Evolutionary conservation across 768 basidiomycete species (phyloP).

Genomic region (Lentinula sp.): DNA sequence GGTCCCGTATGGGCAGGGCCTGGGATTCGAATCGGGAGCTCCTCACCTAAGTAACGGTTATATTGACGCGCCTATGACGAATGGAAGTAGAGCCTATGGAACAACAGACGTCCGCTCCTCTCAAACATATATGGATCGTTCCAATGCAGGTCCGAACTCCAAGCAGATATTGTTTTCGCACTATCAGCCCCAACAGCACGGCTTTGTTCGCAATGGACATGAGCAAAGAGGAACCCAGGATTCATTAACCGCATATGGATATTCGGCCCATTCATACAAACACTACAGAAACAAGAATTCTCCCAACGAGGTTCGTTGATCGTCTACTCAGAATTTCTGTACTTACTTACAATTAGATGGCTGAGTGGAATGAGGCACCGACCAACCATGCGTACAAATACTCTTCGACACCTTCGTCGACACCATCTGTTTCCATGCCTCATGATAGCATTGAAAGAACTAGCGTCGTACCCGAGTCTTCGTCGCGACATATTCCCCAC

Average conservation of each 20-base stretch:
- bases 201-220: conserved; percentile 19
- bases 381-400: background rate
- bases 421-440: background rate
- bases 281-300: background rate
- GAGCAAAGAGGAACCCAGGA: background rate
- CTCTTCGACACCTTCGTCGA: background rate
- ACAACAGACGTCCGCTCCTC: background rate
- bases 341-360: background rate
- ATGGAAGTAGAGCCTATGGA: background rate
- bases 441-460: background rate
- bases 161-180: conserved; percentile 36
- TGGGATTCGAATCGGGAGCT: background rate
- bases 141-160: background rate
- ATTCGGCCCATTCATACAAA: background rate
- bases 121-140: background rate
- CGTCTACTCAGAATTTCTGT: background rate
- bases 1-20: conserved; percentile 3
- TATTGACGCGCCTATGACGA: background rate
- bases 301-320: background rate
- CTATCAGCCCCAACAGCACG: conserved; percentile 39
- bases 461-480: background rate
- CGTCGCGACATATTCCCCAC: background rate
- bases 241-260: background rate
- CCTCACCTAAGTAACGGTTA: background rate
- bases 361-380: background rate